Percentiles rank a stretch among this genome's conserved stretches.
phyloP scores from a whole-genome alignment of 2,329 filamentous ascomycete species.

The Meredithiella fracta region DNA sequence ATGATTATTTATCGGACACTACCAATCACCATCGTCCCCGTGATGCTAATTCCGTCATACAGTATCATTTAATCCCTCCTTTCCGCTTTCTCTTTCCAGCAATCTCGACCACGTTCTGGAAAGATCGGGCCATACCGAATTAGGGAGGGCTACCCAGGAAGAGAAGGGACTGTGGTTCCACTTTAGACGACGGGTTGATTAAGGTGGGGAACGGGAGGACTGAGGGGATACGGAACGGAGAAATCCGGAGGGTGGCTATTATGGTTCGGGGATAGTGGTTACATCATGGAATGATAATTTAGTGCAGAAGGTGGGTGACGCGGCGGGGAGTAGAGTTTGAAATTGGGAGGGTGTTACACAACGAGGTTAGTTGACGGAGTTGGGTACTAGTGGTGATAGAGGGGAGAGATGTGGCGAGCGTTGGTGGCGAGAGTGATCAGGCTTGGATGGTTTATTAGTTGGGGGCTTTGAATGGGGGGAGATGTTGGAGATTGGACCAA shows the following conservation, averaged over 20 bases:
- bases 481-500: background rate
- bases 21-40: background rate
- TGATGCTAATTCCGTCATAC: background rate
- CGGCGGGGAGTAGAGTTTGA: background rate
- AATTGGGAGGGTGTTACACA: background rate
- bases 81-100: background rate
- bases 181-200: too few species aligned
- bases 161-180: background rate
- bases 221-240: background rate
- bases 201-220: background rate
- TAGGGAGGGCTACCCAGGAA: background rate
- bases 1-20: background rate
- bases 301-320: background rate
- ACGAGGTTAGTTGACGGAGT: too few species aligned
- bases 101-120: background rate
- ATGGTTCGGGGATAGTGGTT: too few species aligned
- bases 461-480: too few species aligned
- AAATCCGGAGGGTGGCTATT: too few species aligned
- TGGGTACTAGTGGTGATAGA: too few species aligned
- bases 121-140: background rate
- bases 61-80: background rate
- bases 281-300: background rate
- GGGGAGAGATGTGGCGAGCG: too few species aligned
- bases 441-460: too few species aligned
- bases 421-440: too few species aligned